A percentile compares a stretch with the other conserved stretches of the same genome.
Evolutionary conservation across 2,329 filamentous ascomycete genomes (phyloP).

Genomic region (Harringtonia aguacate): DNA sequence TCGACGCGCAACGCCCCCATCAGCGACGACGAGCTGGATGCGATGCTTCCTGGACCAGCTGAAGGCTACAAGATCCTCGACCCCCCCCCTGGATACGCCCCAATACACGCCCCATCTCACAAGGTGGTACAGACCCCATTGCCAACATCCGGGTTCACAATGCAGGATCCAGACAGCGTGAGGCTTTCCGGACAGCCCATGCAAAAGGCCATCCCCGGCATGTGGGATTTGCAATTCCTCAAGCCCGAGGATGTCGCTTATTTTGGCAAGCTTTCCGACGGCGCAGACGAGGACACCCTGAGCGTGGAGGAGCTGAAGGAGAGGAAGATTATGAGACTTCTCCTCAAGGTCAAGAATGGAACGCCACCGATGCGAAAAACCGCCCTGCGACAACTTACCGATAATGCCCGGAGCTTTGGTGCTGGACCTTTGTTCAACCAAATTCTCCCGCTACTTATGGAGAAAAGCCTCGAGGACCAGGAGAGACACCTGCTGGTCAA

Average conservation of each 20-base stretch:
- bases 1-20: conserved; percentile 68
- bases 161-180: conserved; percentile 85
- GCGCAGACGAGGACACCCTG: conserved; percentile 80
- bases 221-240: conserved; percentile 95
- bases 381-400: conserved; percentile 88
- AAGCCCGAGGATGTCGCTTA: conserved; percentile 98
- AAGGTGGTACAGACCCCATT: conserved; percentile 64
- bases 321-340: conserved; percentile 92
- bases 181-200: conserved; percentile 80
- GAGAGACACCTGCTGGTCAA: conserved; percentile 97
- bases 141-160: conserved; percentile 83
- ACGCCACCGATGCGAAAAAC: conserved; percentile 99
- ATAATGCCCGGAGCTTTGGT: conserved; percentile 93
- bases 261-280: conserved; percentile 94
- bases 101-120: conserved; percentile 65
- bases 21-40: conserved; percentile 88
- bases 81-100: conserved; percentile 84
- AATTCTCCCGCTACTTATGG: conserved; percentile 93
- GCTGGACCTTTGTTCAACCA: conserved; percentile 93
- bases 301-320: conserved; percentile 95
- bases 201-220: conserved; percentile 89
- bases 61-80: conserved; percentile 91
- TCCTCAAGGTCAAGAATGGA: conserved; percentile 98
- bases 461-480: conserved; percentile 94
- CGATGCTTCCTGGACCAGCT: conserved; percentile 75